Evolutionary conservation across 371 early-diverging fungal genomes (phyloP).

Genomic region (Ecytonucleospora hepatopenaei): DNA sequence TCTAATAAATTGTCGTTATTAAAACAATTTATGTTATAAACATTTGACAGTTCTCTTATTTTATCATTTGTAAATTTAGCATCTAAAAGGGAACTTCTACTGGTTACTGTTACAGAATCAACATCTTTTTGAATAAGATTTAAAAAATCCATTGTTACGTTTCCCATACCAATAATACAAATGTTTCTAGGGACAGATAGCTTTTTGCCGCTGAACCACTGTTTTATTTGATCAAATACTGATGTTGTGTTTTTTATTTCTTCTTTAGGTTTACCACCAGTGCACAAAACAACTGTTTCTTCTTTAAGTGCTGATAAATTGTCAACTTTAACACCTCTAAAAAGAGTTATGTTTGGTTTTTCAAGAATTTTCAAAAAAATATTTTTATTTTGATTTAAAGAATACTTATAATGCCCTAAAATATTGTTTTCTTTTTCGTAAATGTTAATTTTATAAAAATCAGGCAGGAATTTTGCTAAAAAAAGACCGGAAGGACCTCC

Average conservation of each 20-base stretch:
- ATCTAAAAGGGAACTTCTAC: not conserved
- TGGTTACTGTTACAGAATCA: constrained; percentile 15
- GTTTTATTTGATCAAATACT: not conserved
- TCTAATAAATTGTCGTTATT: not conserved
- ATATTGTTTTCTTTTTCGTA: constrained; percentile 28
- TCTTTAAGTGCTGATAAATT: not conserved
- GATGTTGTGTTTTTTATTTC: not conserved
- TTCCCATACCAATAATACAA: constrained; percentile 46
- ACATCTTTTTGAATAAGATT: constrained; percentile 7
- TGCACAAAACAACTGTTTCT: constrained; percentile 34
- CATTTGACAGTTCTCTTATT: constrained; percentile 16
- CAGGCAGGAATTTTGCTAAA: constrained; percentile 18
- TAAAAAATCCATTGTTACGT: constrained; percentile 41
- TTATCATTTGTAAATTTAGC: constrained; percentile 31
- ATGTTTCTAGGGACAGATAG: constrained; percentile 14
- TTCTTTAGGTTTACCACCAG: constrained; percentile 26
- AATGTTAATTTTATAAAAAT: constrained; percentile 4
- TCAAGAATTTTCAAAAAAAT: constrained; percentile 12
- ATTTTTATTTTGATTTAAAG: constrained; percentile 10
- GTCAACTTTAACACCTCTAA: constrained; percentile 12
- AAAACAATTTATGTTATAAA: not conserved
- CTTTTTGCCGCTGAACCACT: not conserved
- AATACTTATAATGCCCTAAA: constrained; percentile 32
- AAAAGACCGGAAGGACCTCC: constrained; percentile 46
- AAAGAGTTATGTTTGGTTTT: constrained; percentile 16